Evolutionary conservation across 768 basidiomycete genomes (phyloP), one percentile per base, ranked within the genome.

Genomic region (Obba rivulosa): DNA sequence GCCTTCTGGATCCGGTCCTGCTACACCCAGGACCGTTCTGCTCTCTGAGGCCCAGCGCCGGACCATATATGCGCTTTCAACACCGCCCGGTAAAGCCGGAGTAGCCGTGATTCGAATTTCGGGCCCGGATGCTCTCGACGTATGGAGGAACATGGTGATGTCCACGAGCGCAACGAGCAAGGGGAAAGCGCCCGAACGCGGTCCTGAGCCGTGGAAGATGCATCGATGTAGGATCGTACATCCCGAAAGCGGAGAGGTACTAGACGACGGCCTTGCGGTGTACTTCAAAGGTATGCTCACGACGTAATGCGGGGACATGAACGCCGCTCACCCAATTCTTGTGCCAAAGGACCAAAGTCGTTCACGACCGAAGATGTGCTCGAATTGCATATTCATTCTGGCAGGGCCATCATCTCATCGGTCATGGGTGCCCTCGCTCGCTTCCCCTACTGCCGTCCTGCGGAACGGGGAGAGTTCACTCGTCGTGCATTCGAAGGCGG

Each of bases 381-480:
- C 10, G 92, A 95, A 58, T 66, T 95, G 25, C 92, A 95, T 62
- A 70, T 89, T 24, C 92, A 95, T 62, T 93, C 91, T 14, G 89
- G 90, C 2, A 77, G 85, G 4, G 90, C 92, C 3, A 74, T 93
- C 23, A 76, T 92, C 58, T 69, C 82, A 2, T 79, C 88, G 3
- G 71, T 92, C 7, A 75, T 94, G 17, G 62, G 65, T 1, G 79
- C 85, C 3, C 72, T 94, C 2, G 76, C 81, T 10, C 64, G 63
- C 16, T 49, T 92, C 8, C 79, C 83, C 0, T 77, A 69, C 48
- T 81, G 82, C 43, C 80, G 92, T 3, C 85, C 85, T 5, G 92
- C 92, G 1, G 83, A 85, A 58, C 79, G 85, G 2, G 92, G 92
- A 23, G 92, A 95, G 66, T 95, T 95, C 59, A 93, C 92, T 13